A percentile compares a stretch with the other conserved stretches of the same genome.
Conservation (phyloP, 306 rosid species). For the Prunus campanulata region DNA sequence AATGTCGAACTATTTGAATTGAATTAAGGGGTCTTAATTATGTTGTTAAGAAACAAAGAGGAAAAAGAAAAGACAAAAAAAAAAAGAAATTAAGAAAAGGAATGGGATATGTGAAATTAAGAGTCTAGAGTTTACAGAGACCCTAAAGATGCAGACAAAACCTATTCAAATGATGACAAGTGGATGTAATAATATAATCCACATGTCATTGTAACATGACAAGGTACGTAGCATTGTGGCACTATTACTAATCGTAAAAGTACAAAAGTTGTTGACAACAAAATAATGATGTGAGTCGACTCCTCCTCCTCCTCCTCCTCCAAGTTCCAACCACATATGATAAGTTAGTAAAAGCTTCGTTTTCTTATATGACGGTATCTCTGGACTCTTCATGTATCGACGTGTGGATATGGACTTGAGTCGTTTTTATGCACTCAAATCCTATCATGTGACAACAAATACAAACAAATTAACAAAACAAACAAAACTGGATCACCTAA, state of each 20-base stretch:
- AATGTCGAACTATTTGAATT: too few species aligned
- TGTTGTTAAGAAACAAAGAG: too few species aligned
- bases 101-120: neutral
- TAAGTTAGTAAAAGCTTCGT: conserved; percentile 10
- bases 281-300: neutral
- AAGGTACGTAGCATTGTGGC: neutral
- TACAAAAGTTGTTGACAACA: neutral
- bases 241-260: neutral
- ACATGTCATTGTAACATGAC: conserved; percentile 8
- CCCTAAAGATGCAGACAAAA: neutral
- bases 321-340: neutral
- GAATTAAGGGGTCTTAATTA: too few species aligned
- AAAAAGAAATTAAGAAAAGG: neutral
- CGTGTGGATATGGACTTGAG: conserved; percentile 19
- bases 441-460: conserved; percentile 8
- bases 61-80: too few species aligned
- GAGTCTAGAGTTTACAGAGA: neutral
- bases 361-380: conserved; percentile 20
- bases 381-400: neutral
- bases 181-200: neutral
- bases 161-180: conserved; percentile 1
- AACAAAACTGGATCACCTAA: conserved; percentile 26
- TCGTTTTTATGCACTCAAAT: conserved; percentile 33
- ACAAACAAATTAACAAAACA: conserved; percentile 3
- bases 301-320: too few species aligned